phyloP scores from a whole-genome alignment of 176 grass and related monocot genomes.

The Rhipidocladum racemiflorum region DNA sequence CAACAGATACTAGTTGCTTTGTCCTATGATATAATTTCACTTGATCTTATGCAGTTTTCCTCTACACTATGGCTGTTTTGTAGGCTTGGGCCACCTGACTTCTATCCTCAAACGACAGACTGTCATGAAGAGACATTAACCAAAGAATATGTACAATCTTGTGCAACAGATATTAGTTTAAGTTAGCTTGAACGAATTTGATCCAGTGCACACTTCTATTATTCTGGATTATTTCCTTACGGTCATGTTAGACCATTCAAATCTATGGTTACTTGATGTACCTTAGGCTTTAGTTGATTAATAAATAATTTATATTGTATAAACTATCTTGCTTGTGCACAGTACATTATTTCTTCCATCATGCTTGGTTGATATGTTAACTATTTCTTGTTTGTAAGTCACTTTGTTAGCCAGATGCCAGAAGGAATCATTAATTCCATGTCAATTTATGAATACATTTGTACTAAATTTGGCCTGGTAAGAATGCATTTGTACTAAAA shows the following conservation, averaged over 20 bases:
- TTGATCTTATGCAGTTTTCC: background rate
- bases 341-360: too few relatives aligned
- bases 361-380: too few relatives aligned
- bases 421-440: too few relatives aligned
- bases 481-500: too few relatives aligned
- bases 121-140: conserved; percentile 99
- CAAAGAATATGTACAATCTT: conserved; percentile 90
- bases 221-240: background rate
- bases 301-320: too few relatives aligned
- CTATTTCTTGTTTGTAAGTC: too few relatives aligned
- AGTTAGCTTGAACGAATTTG: background rate
- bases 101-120: conserved; percentile 81
- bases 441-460: too few relatives aligned
- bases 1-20: conserved; percentile 11
- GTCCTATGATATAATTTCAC: conserved; percentile 13
- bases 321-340: background rate
- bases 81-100: conserved; percentile 96
- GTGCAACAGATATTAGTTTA: background rate
- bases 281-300: background rate
- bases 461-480: too few relatives aligned
- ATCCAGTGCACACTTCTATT: background rate
- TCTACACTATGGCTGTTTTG: conserved; percentile 22
- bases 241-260: background rate
- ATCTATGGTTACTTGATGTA: background rate
- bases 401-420: too few relatives aligned